phyloP scores from a whole-genome alignment of 805 yeast genomes.

The Alloascoidea hylecoeti region DNA sequence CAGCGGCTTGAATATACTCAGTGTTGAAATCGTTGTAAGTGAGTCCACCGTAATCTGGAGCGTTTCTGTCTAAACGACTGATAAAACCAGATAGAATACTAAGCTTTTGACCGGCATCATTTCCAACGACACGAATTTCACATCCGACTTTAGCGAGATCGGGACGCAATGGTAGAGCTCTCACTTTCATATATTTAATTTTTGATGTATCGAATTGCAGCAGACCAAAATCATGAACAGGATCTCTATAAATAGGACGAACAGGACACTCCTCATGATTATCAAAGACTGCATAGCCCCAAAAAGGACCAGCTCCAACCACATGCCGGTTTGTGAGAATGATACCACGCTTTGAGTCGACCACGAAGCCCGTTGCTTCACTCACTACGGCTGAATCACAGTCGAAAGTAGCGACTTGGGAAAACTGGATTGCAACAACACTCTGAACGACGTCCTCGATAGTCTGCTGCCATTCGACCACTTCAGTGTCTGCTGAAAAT shows the following conservation, averaged over 20 bases:
- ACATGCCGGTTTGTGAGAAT: constrained; percentile 90
- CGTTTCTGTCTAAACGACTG: constrained; percentile 75
- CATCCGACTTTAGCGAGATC: constrained; percentile 83
- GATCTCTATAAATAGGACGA: constrained; percentile 79
- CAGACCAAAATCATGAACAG: constrained; percentile 92
- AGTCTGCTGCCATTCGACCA: constrained; percentile 61
- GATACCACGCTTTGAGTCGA: constrained; percentile 68
- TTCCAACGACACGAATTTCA: constrained; percentile 90
- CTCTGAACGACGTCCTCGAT: constrained; percentile 70
- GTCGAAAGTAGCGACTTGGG: constrained; percentile 79
- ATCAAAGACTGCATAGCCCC: constrained; percentile 84
- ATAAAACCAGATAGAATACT: constrained; percentile 82
- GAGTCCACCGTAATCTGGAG: constrained; percentile 83
- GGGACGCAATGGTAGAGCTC: constrained; percentile 57
- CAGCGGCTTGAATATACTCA: constrained; percentile 92
- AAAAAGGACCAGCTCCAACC: constrained; percentile 90
- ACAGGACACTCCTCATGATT: constrained; percentile 90
- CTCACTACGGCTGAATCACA: constrained; percentile 69
- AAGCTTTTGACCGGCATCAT: constrained; percentile 91
- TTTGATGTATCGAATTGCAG: constrained; percentile 59
- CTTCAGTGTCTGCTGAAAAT: no score
- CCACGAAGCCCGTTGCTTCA: constrained; percentile 95
- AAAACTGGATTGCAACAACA: constrained; percentile 81
- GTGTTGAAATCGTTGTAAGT: constrained; percentile 90
- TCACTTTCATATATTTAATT: constrained; percentile 62